phyloP scores from a whole-genome alignment of 768 basidiomycete species.

The Psilocybe azurescens region DNA sequence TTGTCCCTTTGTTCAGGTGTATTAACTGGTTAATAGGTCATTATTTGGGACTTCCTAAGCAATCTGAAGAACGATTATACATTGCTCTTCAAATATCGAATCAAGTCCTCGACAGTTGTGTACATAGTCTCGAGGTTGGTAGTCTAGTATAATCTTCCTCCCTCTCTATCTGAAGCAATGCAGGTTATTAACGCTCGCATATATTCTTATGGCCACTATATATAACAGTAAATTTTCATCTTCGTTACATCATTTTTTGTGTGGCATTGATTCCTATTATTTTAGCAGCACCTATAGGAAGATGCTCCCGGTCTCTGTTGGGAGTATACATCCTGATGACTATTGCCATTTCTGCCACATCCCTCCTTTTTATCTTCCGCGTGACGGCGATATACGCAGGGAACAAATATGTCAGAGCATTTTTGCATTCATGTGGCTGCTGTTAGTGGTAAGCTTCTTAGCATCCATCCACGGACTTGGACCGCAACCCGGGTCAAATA shows the following conservation, averaged over 20 bases:
- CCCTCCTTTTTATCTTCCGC: constrained; percentile 14
- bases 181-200: background rate
- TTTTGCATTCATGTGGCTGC: constrained; percentile 9
- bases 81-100: background rate
- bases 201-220: background rate
- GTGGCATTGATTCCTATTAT: too few relatives aligned
- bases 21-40: constrained; percentile 3
- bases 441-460: constrained; percentile 4
- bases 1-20: background rate
- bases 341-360: constrained; percentile 1
- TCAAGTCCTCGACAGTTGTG: constrained; percentile 6
- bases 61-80: constrained; percentile 13
- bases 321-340: constrained; percentile 8
- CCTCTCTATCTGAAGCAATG: too few relatives aligned
- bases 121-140: constrained; percentile 11
- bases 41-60: constrained; percentile 15
- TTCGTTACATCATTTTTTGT: too few relatives aligned
- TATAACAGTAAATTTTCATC: background rate
- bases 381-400: constrained; percentile 15
- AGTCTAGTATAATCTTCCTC: background rate
- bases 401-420: constrained; percentile 1
- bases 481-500: background rate
- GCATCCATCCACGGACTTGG: constrained; percentile 2
- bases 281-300: background rate
- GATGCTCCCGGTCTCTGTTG: background rate